Evolutionary conservation across 768 basidiomycete genomes (phyloP), one percentile per base, ranked within the genome.

Genomic region (Leccinum disarticulatum): DNA sequence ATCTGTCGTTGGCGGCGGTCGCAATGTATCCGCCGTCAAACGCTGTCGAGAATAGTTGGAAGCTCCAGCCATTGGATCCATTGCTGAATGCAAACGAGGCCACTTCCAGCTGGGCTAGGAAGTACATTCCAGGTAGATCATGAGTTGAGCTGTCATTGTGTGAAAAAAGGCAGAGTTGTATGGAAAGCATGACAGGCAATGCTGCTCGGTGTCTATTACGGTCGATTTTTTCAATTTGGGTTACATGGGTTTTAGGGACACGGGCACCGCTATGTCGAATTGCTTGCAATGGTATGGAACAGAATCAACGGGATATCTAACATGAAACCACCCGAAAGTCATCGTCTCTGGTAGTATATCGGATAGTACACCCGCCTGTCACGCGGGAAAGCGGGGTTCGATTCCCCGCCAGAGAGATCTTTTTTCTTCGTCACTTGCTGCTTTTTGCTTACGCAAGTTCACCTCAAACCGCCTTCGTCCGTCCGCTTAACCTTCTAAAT

Each of bases 1-100:
- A 98, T 71, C 79, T 98, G 31, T 86, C 92, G 2, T 76, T 97
- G 36, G 95, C 96, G 0, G 88, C 91, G 0, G 67, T 95, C 19
- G 80, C 92, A 2, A 80, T 95, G 68, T 84, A 82, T 72, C 77
- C 83, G 33, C 81, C 82, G n/a, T 64, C 36, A 68, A 38, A 61
- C 51, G 36, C 68, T 4, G 54, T 73, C 11, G 74, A 68, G 51
- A 33, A 63, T 50, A 76, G 83, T 27, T 90, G 89, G 87, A 74
- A 69, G 31, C 79, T 95, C 11, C 77, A 79, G 28, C 71, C 76
- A 1, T 70, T 95, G 22, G 85, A 95, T 64, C 83, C 88, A 1
- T 66, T 88, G 48, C 76, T 93, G 57, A 96, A 95, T 65, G 83
- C 90, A 41, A 84, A 79, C 3, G 72, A 74, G 47, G 83, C 82